Evolutionary conservation across 1,284 basidiomycete genomes (phyloP), one percentile per base, ranked within the genome.

Genomic region (Sanguinoderma infundibulare): DNA sequence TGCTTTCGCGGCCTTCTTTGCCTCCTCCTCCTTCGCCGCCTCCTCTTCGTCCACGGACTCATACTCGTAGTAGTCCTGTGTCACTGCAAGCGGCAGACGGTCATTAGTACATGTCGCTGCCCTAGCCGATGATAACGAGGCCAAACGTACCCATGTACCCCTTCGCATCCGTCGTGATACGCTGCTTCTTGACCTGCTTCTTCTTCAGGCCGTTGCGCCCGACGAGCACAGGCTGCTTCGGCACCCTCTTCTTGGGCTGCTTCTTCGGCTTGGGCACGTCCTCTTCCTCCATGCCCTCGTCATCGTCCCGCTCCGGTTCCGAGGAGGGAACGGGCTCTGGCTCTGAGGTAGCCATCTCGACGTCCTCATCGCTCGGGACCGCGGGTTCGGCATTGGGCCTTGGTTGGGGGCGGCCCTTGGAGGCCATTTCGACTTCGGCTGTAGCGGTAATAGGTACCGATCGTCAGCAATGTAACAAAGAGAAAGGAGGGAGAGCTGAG

Each of bases 21-120:
- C 79, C 61, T 80, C 74, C 39, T 63, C 40, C 24, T 60, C 60
- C 30, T 55, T 54, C 36, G 61, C 39, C 26, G 60, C 61, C 36
- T 73, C 76, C 1, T 84, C 83, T 67, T 89, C 89, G 24, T 85
- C 84, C 1, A 89, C 87, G 6, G 90, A 91, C 74, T 94, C 91
- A 70, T 91, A 93, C 15, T 84, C 85, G 2, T 90, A 91, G 70
- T 91, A 90, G 70, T 93, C 91, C 70, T 91, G 87, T 34, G 83
- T 88, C 17, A 85, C 91, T 93, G 66, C 2, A 6, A n/a, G 20
- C 26, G 42, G 36, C 20, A 53, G 40, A 24, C 38, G 44, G 20
- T 24, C 34, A 36, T 51, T 20, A 51, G 49, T 9, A 35, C 34
- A 30, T 2, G 6, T 50, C 50, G 57, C 35, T 35, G 38, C 12